A percentile compares a stretch with the other conserved stretches of the same genome.
Evolutionary conservation across 495 filamentous ascomycete genomes (phyloP).

Genomic region (Geopyxis carbonaria): DNA sequence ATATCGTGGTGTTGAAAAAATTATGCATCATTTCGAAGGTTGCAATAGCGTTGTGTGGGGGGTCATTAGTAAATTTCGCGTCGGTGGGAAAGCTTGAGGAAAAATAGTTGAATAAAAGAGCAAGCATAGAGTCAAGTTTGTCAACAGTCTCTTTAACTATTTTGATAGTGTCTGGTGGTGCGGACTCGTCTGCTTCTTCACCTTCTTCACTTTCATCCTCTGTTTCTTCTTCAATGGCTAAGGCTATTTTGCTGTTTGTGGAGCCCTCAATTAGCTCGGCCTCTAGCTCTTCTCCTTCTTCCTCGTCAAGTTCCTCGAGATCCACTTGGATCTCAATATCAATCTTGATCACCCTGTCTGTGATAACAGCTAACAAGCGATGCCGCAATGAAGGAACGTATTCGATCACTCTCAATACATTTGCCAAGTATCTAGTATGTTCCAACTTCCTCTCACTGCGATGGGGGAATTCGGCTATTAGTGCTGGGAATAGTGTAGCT

Average conservation of each 20-base stretch:
- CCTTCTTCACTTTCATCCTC: constrained; percentile 30
- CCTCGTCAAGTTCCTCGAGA: constrained; percentile 67
- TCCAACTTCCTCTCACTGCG: constrained; percentile 51
- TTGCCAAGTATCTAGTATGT: constrained; percentile 61
- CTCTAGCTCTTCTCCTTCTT: constrained; percentile 39
- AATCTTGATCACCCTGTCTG: constrained; percentile 70
- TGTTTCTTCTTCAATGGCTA: constrained; percentile 39
- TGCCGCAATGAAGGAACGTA: constrained; percentile 67
- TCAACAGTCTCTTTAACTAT: constrained; percentile 61
- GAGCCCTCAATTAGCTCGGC: constrained; percentile 33
- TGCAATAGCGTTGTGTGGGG: constrained; percentile 32
- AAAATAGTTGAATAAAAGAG: constrained; percentile 74
- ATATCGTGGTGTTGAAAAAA: constrained; percentile 68
- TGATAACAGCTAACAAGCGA: constrained; percentile 68
- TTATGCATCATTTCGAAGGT: constrained; percentile 56
- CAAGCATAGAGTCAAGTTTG: constrained; percentile 86
- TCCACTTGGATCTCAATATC: constrained; percentile 91
- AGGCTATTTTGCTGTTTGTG: no score
- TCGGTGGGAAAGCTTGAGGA: constrained; percentile 43
- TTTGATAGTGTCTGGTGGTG: constrained; percentile 37
- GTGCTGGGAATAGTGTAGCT: constrained; percentile 44
- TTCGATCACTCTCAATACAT: constrained; percentile 52
- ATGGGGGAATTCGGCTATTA: constrained; percentile 54
- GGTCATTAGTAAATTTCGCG: constrained; percentile 26
- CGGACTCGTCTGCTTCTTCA: constrained; percentile 45